Percentiles rank a stretch among this genome's conserved stretches.
These are phyloP conservation scores for Beauveria caledonica DNA, from an alignment of 2,329 filamentous ascomycete species.

Conservation along the genomic window DNA sequence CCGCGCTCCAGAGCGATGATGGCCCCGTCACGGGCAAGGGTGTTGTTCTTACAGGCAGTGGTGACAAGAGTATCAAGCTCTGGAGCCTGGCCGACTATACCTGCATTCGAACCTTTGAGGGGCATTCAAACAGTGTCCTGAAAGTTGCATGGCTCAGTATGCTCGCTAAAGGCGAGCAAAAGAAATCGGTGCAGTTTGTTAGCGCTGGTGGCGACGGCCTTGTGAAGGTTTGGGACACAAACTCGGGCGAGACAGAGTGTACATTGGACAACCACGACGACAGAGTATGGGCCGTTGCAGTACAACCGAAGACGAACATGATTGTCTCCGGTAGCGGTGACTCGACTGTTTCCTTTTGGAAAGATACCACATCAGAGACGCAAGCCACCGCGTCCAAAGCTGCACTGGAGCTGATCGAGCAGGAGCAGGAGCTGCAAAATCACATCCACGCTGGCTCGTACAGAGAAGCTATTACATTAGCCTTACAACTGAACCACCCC, in stretches of 20 bases:
- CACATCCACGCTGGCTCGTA: constrained; percentile 83
- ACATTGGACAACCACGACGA: constrained; percentile 97
- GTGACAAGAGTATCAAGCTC: constrained; percentile 91
- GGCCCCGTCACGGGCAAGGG: constrained; percentile 70
- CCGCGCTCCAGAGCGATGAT: constrained; percentile 62
- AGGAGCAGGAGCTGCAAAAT: constrained; percentile 91
- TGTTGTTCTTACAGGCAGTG: constrained; percentile 80
- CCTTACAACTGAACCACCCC: constrained; percentile 89
- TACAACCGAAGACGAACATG: constrained; percentile 59
- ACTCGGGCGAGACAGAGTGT: constrained; percentile 73
- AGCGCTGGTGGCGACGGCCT: constrained; percentile 90
- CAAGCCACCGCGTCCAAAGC: constrained; percentile 65
- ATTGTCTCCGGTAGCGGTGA: constrained; percentile 89
- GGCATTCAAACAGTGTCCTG: constrained; percentile 89
- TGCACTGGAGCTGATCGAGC: constrained; percentile 74
- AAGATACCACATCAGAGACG: constrained; percentile 78
- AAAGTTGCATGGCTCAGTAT: constrained; percentile 81
- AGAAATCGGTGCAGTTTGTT: constrained; percentile 62
- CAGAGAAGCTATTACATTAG: constrained; percentile 84
- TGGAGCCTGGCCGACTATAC: constrained; percentile 92
- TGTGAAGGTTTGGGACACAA: constrained; percentile 92
- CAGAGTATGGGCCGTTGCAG: constrained; percentile 82
- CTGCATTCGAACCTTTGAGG: constrained; percentile 89
- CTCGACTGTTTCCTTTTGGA: constrained; percentile 91
- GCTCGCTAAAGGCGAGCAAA: constrained; percentile 42